phyloP scores from a whole-genome alignment of 2,329 filamentous ascomycete species.

The Alternaria incomplexa region DNA sequence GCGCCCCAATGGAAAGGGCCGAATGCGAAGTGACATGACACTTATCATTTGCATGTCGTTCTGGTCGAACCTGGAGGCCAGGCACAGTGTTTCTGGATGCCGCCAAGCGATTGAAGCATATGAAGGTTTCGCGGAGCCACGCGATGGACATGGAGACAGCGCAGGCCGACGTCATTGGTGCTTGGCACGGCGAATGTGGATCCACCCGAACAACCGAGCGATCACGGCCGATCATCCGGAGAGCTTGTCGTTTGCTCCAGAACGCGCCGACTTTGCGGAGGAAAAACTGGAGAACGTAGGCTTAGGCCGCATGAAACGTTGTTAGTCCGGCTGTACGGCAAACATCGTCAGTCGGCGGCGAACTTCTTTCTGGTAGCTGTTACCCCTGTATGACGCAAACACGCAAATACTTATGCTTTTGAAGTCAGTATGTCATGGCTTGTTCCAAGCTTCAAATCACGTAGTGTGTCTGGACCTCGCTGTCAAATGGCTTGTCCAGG shows the following conservation, averaged over 20 bases:
- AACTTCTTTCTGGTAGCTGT: neutral
- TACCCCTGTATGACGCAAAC: neutral
- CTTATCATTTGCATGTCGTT: neutral
- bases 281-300: neutral
- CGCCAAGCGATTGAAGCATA: neutral
- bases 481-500: constrained; percentile 10
- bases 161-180: neutral
- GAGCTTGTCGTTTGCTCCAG: neutral
- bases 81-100: neutral
- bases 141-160: neutral
- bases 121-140: neutral
- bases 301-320: neutral
- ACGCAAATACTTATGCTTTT: neutral
- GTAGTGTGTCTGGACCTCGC: neutral
- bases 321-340: neutral
- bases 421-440: neutral
- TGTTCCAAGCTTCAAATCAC: neutral
- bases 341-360: neutral
- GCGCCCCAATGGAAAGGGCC: neutral
- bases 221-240: neutral
- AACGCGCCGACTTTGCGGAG: neutral
- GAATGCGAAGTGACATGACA: neutral
- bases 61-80: neutral
- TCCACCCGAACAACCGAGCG: neutral
- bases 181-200: neutral